phyloP scores from a whole-genome alignment of 306 rosid genomes.

The Vachellia collinsii region DNA sequence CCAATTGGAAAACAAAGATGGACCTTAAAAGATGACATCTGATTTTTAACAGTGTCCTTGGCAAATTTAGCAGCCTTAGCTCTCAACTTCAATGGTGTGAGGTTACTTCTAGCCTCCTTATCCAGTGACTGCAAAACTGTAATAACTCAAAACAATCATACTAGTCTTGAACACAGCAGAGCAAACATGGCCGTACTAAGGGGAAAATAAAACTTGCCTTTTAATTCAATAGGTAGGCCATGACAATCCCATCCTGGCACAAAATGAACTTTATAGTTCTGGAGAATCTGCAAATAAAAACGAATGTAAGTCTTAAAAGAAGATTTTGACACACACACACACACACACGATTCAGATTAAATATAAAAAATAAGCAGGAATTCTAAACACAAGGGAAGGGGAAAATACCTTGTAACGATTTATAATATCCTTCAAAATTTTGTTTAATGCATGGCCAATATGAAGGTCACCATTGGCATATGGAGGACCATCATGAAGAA shows the following conservation, averaged over 20 bases:
- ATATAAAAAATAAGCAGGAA: conserved; percentile 25
- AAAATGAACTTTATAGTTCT: conserved; percentile 82
- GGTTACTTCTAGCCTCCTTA: conserved; percentile 75
- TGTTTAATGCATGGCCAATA: conserved; percentile 95
- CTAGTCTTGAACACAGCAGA: conserved; percentile 4
- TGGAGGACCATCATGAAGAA: conserved; percentile 98
- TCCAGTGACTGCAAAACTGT: conserved; percentile 98
- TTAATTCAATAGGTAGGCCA: conserved; percentile 97
- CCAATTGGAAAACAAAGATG: conserved; percentile 32
- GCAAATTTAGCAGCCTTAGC: conserved; percentile 97
- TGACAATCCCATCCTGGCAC: conserved; percentile 99
- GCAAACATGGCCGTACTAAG: conserved; percentile 12
- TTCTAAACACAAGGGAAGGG: conserved; percentile 21
- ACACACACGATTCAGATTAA: conserved; percentile 5
- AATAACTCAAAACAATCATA: conserved; percentile 51
- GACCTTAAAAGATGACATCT: conserved; percentile 97
- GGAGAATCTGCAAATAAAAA: conserved; percentile 74
- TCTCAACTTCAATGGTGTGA: conserved; percentile 87
- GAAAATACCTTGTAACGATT: conserved; percentile 87
- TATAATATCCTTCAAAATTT: conserved; percentile 93
- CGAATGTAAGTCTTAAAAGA: conserved; percentile 26
- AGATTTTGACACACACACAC: neutral
- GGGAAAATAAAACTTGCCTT: conserved; percentile 69
- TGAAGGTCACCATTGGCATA: conserved; percentile 99
- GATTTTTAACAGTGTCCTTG: conserved; percentile 82